Evolutionary conservation across 1,284 basidiomycete genomes (phyloP), one percentile per base, ranked within the genome.

Genomic region (Athelia sp.): DNA sequence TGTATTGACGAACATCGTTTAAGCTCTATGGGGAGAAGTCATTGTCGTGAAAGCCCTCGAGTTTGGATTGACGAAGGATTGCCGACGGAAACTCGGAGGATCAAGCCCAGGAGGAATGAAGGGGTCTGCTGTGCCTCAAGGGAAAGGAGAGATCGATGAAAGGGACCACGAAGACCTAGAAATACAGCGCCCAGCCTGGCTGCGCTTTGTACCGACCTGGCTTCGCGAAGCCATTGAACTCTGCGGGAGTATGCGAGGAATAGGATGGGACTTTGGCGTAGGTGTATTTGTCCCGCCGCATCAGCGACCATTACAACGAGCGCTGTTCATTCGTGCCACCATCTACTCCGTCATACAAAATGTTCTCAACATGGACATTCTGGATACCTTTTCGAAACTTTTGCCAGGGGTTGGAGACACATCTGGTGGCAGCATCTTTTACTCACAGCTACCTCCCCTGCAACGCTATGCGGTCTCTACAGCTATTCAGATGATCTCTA

Each of bases 221-320:
- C 58, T 84, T 3, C 66, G 70, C 47, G 87, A 90, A 51, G 69
- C 82, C 0, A 52, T 84, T 3, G 84, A 29, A 13, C 26, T 29
- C 13, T 13, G 26, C 6, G 26, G 26, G 6, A 29, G 26, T 29
- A 29, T 10, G 87, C 81, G 87, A 9, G 87, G 87, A 14, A 63
- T 83, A n/a, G 73, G 79, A 2, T 90, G 81, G 78, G 75, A 84
- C 56, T 87, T 79, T 56, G 81, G 83, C 4, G 62, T 69, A 21
- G 80, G 74, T 10, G 58, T 80, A 3, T 67, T 80, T 61, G 66
- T 87, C 32, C 84, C 87, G 1, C 62, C 60, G 14, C 67, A 73
- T 23, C 68, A 68, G 8, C 72, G 81, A 2, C 76, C 82, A 1
- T 60, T 70, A 1, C 67, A 78, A 48, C 75, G 75, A 43, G 54